Evolutionary conservation across 1,139 yeast genomes (phyloP), one percentile per base, ranked within the genome.

Genomic region (Candida sp.): DNA sequence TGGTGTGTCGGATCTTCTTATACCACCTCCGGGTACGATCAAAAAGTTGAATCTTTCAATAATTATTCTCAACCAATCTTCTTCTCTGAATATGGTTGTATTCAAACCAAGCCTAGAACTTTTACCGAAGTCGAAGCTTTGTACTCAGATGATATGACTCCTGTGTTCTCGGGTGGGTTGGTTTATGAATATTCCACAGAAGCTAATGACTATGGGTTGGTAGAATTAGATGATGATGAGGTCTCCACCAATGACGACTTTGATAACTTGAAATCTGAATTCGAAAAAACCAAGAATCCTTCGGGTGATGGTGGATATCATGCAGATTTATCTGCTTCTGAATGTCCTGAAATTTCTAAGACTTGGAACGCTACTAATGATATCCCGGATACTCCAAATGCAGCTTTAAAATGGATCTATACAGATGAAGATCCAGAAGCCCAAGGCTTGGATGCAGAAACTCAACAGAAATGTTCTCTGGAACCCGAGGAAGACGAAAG

Each of bases 101-200:
- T 77, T 58, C 70, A 58, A 49, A 57, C 58, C 22, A 54, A 57
- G 8, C 85, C 87, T 40, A 66, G 79, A 60, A 67, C 69, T 4
- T 84, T 84, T 67, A 76, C 83, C 34, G 93, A 85, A 60, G 73
- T 85, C 44, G 75, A 67, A 49, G 63, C 83, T 21, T 77, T 85
- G 46, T 85, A 82, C 63, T 83, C 90, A 7, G 62, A 67, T 21
- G 56, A 75, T 41, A 85, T 85, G 95, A 68, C 86, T 7, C 56
- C 75, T 19, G 91, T 85, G 5, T 85, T 84, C 62, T 81, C 88
- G 33, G 93, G 95, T 56, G 95, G 93, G 36, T 70, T 85, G 52
- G 93, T 84, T 38, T 85, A 85, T 64, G 90, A 85, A 61, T 85
- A 83, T 63, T 76, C 87, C n/a, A 76, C 82, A 50, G 90, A 84